Percentiles rank a stretch among this genome's conserved stretches.
Evolutionary conservation across 202 grass and related monocot genomes (phyloP).

Genomic region (Eragrostis tef): DNA sequence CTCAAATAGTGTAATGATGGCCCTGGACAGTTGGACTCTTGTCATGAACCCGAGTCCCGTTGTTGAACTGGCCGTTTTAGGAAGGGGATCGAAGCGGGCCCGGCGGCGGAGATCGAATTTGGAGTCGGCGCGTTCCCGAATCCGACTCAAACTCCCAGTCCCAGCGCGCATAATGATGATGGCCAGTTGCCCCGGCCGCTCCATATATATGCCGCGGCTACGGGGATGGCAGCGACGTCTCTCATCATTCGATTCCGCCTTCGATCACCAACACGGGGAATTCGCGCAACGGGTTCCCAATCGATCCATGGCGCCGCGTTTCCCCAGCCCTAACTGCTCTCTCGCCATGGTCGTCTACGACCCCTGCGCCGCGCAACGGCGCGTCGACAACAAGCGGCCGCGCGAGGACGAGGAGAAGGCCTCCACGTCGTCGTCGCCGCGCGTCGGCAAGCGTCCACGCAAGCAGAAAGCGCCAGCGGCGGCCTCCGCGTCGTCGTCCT

Average conservation of each 20-base stretch:
- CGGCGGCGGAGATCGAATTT: neutral
- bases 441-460: neutral
- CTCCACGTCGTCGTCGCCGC: neutral
- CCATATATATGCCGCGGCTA: neutral
- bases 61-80: neutral
- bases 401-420: neutral
- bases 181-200: slow-evolving; percentile 21
- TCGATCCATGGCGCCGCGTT: slow-evolving; percentile 52
- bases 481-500: neutral
- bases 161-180: neutral
- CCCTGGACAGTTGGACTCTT: neutral
- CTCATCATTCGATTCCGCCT: slow-evolving; percentile 25
- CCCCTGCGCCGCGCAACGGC: neutral
- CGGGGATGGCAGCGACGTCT: neutral
- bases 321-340: slow-evolving; percentile 59
- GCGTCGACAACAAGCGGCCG: neutral
- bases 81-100: neutral
- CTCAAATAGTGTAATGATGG: neutral
- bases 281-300: neutral
- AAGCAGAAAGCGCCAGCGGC: neutral
- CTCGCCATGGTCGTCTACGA: slow-evolving; percentile 53
- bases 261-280: neutral
- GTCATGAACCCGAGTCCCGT: neutral
- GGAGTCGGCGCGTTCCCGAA: neutral
- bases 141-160: neutral